Evolutionary conservation across 2,329 filamentous ascomycete species (phyloP).

Genomic region (Fusarium paranaense): DNA sequence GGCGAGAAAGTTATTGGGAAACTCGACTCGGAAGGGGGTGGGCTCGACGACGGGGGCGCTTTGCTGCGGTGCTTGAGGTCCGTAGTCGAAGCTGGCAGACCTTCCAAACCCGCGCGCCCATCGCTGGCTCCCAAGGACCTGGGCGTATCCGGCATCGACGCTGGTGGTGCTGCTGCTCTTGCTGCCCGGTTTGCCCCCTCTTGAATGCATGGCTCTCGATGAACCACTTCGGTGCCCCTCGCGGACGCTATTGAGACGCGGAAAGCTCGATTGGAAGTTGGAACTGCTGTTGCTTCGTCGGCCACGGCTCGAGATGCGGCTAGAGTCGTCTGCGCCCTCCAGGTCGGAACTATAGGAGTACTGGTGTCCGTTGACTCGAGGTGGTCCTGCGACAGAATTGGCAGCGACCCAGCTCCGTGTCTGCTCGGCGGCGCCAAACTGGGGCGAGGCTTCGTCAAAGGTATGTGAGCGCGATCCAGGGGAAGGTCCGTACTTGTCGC

Average conservation of each 20-base stretch:
- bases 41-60: constrained; percentile 35
- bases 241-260: constrained; percentile 73
- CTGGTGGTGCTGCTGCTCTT: constrained; percentile 78
- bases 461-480: constrained; percentile 42
- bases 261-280: constrained; percentile 71
- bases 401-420: constrained; percentile 47
- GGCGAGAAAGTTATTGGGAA: constrained; percentile 59
- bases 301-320: constrained; percentile 66
- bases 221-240: constrained; percentile 56
- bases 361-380: constrained; percentile 46
- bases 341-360: constrained; percentile 73
- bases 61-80: constrained; percentile 54
- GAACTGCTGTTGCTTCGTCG: constrained; percentile 86
- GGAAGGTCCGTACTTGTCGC: constrained; percentile 41
- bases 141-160: constrained; percentile 72
- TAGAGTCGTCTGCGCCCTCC: constrained; percentile 66
- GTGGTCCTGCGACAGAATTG: constrained; percentile 38
- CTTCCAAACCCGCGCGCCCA: constrained; percentile 66
- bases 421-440: constrained; percentile 47
- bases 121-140: constrained; percentile 68
- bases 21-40: constrained; percentile 60
- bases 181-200: constrained; percentile 73
- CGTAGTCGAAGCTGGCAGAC: constrained; percentile 82
- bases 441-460: constrained; percentile 43
- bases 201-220: constrained; percentile 58